A percentile compares a stretch with the other conserved stretches of the same genome.
These are phyloP conservation scores for Schizophyllum commune DNA, from an alignment of 1,284 basidiomycete genomes.

Conservation along the genomic window DNA sequence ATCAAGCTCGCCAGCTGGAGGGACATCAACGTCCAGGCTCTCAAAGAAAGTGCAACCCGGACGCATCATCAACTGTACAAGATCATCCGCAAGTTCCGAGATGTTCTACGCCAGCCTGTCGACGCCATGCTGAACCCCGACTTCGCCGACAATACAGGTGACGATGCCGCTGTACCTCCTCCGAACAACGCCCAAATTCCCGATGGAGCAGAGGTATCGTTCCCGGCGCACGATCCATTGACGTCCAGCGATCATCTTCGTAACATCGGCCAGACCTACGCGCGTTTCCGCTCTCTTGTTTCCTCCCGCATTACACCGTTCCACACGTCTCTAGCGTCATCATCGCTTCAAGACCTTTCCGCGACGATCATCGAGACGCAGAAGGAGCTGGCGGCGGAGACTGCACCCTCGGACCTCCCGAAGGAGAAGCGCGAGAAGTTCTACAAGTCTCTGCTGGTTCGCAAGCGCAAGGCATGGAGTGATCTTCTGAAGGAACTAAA, in stretches of 20 bases:
- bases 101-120: conserved; percentile 75
- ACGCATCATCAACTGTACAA: conserved; percentile 93
- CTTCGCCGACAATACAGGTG: conserved; percentile 30
- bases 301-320: conserved; percentile 32
- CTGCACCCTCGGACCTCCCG: conserved; percentile 37
- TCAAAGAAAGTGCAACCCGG: conserved; percentile 87
- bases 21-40: conserved; percentile 92
- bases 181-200: conserved; percentile 5
- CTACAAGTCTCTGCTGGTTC: conserved; percentile 69
- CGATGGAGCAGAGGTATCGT: conserved; percentile 1
- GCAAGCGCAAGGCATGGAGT: conserved; percentile 89
- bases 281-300: conserved; percentile 40
- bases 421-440: conserved; percentile 65
- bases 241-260: conserved; percentile 26
- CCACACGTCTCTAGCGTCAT: conserved; percentile 30
- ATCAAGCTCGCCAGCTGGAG: conserved; percentile 98
- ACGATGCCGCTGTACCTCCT: conserved; percentile 12
- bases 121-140: conserved; percentile 30
- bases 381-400: conserved; percentile 51
- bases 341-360: conserved; percentile 56
- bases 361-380: conserved; percentile 70
- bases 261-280: conserved; percentile 38
- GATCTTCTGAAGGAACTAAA: conserved; percentile 90
- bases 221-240: conserved; percentile 9
- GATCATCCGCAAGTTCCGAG: conserved; percentile 88